Percentiles rank a stretch among this genome's conserved stretches.
Conservation (phyloP, 768 basidiomycete genomes). For the Leucocoprinus leucothites region DNA sequence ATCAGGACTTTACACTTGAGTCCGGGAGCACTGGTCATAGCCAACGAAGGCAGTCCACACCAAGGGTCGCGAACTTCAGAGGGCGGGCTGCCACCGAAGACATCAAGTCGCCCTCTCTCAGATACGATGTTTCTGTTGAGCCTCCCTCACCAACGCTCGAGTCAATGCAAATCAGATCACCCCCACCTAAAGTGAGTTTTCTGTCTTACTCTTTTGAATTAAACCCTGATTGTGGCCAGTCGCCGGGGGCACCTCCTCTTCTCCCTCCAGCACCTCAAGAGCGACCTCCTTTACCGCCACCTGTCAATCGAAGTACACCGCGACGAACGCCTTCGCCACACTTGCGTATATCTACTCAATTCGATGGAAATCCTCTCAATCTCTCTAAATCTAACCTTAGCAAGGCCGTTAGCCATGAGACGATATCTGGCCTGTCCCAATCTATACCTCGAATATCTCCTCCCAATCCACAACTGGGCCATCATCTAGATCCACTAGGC, state of each 20-base stretch:
- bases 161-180: neutral
- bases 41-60: neutral
- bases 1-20: slow-evolving; percentile 13
- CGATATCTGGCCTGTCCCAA: too few species aligned
- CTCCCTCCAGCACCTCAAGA: slow-evolving; percentile 10
- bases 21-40: slow-evolving; percentile 11
- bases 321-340: slow-evolving; percentile 6
- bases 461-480: too few species aligned
- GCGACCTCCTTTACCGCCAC: slow-evolving; percentile 5
- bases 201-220: neutral
- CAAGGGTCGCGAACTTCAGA: neutral
- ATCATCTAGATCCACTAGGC: too few species aligned
- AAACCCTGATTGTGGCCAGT: neutral
- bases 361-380: neutral
- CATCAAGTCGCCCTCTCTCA: neutral
- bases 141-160: slow-evolving; percentile 9
- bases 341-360: neutral
- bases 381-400: neutral
- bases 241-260: slow-evolving; percentile 6
- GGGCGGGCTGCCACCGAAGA: neutral
- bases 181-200: neutral
- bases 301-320: neutral
- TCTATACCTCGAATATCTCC: too few species aligned
- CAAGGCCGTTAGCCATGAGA: neutral
- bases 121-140: neutral